Base-by-base conservation (phyloP, 164 flowering plant genomes). In the Cinnamomum chago region DNA sequence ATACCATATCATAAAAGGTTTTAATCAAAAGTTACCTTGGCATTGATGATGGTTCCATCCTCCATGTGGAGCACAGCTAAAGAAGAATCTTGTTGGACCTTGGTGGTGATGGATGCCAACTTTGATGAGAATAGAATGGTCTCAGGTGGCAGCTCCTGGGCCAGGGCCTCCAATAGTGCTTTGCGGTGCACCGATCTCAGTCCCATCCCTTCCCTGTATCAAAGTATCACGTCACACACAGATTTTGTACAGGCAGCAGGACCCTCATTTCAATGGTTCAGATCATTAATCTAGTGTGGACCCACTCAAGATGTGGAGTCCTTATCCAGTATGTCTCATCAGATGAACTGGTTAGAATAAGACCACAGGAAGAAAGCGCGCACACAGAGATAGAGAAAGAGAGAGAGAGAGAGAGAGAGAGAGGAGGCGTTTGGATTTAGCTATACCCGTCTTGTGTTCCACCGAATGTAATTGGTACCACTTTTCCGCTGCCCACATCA, bases 81-180 rank as follows among this genome's bases (percentile, higher is more conserved):
- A 22, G 80, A 30, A 0, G 81, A 70, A 5, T 74, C 83, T 50
- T 74, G 74, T 24, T 67, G 50, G 18, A 66, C 50, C 33, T 71
- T 50, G 33, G 78, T 40, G 62, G 76, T 76, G 25, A 84, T 80
- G 65, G 84, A 77, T 2, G 76, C 70, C 68, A 84, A 50, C 75
- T 80, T 79, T 13, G 83, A 82, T 17, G 82, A 78, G 76, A 81
- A 86, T 25, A 84, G 85, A 67, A 86, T 82, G 0, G 81, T 20
- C 2, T 58, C 58, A 7, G 20, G 10, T 2, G 84, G 86, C 62
- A 82, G 80, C 33, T 84, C 86, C 58, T 78, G 77, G n/a, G 85
- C 88, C 70, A 86, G 67, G 13, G 84, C 76, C 75, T 78, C 77
- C 3, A 86, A 55, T 23, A 86, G 58, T 50, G 71, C 68, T 50